Conservation (phyloP, 1,139 yeast species). For the Geotrichum reessii region DNA sequence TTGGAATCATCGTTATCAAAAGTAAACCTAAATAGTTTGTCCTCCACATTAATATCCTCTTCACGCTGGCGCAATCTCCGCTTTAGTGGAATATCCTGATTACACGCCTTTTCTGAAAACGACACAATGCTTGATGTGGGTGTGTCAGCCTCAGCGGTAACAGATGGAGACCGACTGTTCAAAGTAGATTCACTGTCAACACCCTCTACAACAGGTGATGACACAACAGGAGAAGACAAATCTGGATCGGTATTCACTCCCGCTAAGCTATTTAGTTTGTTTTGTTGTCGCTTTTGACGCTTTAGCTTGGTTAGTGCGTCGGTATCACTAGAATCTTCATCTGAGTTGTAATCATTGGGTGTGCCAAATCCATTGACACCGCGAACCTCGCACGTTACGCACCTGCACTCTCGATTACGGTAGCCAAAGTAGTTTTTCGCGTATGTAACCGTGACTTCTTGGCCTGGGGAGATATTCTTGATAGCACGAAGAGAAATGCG, state of each 20-base stretch:
- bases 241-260: background rate
- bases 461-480: slow-evolving; percentile 39
- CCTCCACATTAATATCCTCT: background rate
- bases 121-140: slow-evolving; percentile 16
- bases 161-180: slow-evolving; percentile 2
- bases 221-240: background rate
- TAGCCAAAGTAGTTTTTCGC: slow-evolving; percentile 43
- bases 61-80: slow-evolving; percentile 13
- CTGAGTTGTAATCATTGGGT: slow-evolving; percentile 4
- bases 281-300: slow-evolving; percentile 5
- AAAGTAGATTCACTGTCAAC: slow-evolving; percentile 6
- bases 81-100: slow-evolving; percentile 12
- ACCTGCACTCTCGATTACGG: slow-evolving; percentile 41
- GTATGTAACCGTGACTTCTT: slow-evolving; percentile 44
- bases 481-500: slow-evolving; percentile 36
- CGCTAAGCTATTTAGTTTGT: slow-evolving; percentile 29
- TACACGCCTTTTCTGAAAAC: background rate
- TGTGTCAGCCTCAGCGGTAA: slow-evolving; percentile 7
- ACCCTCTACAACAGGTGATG: background rate
- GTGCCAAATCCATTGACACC: slow-evolving; percentile 19
- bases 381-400: slow-evolving; percentile 41
- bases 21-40: slow-evolving; percentile 12
- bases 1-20: slow-evolving; percentile 17
- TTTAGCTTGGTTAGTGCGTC: slow-evolving; percentile 18
- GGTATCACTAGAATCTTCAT: slow-evolving; percentile 13